Percentiles rank a stretch among this genome's conserved stretches.
These are phyloP conservation scores for Talaromyces sp. DNA, from an alignment of 2,329 filamentous ascomycete species.

Conservation along the genomic window DNA sequence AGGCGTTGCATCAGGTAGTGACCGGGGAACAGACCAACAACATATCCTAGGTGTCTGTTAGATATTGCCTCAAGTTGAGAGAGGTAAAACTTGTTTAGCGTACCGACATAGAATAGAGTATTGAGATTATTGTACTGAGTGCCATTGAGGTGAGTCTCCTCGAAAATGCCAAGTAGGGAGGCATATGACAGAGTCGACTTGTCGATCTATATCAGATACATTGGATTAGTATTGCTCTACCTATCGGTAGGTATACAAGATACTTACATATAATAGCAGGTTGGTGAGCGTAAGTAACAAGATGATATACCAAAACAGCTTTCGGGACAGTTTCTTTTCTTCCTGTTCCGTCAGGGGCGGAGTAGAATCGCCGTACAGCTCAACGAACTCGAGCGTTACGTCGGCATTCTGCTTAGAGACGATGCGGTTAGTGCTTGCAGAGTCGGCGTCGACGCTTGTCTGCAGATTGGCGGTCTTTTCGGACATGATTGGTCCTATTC, in stretches of 20 bases:
- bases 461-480: not conserved
- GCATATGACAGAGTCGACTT: slow-evolving; percentile 40
- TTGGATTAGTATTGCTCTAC: not conserved
- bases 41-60: slow-evolving; percentile 26
- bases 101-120: slow-evolving; percentile 42
- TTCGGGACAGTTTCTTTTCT: slow-evolving; percentile 29
- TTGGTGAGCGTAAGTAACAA: slow-evolving; percentile 31
- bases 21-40: slow-evolving; percentile 36
- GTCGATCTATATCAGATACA: slow-evolving; percentile 27
- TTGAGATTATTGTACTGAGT: slow-evolving; percentile 40
- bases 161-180: slow-evolving; percentile 39
- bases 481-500: not conserved
- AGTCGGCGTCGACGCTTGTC: not conserved
- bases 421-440: not conserved
- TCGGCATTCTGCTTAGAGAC: slow-evolving; percentile 26
- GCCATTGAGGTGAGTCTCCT: slow-evolving; percentile 36
- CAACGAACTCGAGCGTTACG: slow-evolving; percentile 33
- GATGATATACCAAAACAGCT: slow-evolving; percentile 33
- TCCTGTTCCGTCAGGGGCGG: slow-evolving; percentile 29
- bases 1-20: slow-evolving; percentile 40
- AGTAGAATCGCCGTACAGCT: slow-evolving; percentile 31
- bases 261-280: slow-evolving; percentile 34
- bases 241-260: not conserved
- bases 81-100: not conserved
- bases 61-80: not conserved